Base-by-base conservation (phyloP, 169 alveolate genomes). In the Miamiensis avidus region DNA sequence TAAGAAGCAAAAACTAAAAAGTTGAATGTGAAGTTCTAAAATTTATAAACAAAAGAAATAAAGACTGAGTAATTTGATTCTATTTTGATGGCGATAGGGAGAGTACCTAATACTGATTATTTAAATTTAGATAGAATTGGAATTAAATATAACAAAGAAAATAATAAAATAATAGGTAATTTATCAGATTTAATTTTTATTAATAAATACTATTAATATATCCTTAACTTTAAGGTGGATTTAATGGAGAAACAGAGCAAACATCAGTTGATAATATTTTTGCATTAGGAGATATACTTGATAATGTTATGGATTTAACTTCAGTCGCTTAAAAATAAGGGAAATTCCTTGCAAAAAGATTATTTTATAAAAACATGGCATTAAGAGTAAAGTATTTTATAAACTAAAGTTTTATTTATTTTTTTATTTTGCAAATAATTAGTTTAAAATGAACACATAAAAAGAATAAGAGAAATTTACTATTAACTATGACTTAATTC, bases 401-500 rank as follows among this genome's bases (percentile, higher is more conserved):
- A 0, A 78, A 64, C 20, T 34, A 29, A 27, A 34, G 4, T 79
- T 0, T 34, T 79, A 20, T 65, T 79, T n/a, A 34, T 0, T 0
- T 29, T 28, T 28, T 29, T 34, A 25, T 75, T 78, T 93, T 91
- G 0, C 30, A 85, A 79, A 82, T 98, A 30, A 97, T 29, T 79
- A 74, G 84, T 0, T 49, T 49, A 28, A 79, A 49, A 79, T 20
- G 28, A n/a, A 79, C 29, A 34, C 30, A 29, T 29, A 29, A 29
- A 16, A 29, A 34, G 76, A 65, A 96, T 92, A 79, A 76, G 79
- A 89, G 34, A 87, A 81, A 29, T 86, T 89, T 11, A 91, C 88
- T 77, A 92, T 95, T 81, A 95, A 95, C 82, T 94, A 95, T 82
- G 91, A 87, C 31, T 88, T 91, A 82, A 95, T 97, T 65, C 98